Evolutionary conservation across 306 rosid genomes (phyloP), one percentile per base, ranked within the genome.

Genomic region (Fragaria iinumae): DNA sequence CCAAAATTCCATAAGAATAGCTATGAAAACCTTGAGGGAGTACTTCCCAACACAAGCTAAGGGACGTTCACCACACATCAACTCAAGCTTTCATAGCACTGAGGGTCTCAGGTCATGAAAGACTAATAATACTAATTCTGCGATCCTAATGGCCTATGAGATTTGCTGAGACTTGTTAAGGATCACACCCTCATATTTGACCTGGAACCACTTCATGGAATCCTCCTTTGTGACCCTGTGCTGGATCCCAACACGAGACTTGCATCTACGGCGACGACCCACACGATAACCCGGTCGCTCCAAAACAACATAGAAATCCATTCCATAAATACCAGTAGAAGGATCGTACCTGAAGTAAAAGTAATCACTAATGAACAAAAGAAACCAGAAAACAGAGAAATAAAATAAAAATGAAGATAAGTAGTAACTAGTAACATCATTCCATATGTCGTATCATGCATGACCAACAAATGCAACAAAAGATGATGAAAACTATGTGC

Each of bases 181-280:
- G 79, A 92, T 92, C 23, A 92, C 97, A 38, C 96, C 97, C 80
- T 92, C 97, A 21, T 92, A 92, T 72, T 90, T 92, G 76, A 90
- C 93, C 74, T 92, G 97, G 89, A 92, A 92, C 97, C 97, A 92
- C 83, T 92, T 92, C 97, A 92, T 92, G 2, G 97, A 81, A 78
- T 90, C 97, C 8, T 92, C 97, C 79, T 92, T 92, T 2, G 96
- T 89, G 59, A 92, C 97, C 12, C 96, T 81, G 86, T 92, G 93
- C 86, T 86, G 97, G 72, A 92, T 90, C 68, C 97, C 97, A 38
- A 92, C 93, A 8, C 89, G 87, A 47, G 96, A 55, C 79, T 92
- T 92, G 96, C 97, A 92, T 73, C 97, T 83, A 53, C 93, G 84
- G 16, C 97, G 93, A 2, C 96, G 92, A 1, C 97, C 96, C 4